A percentile compares a stretch with the other conserved stretches of the same genome.
Evolutionary conservation across 805 yeast genomes (phyloP).

Genomic region (Wilhelminamyces savonicus): DNA sequence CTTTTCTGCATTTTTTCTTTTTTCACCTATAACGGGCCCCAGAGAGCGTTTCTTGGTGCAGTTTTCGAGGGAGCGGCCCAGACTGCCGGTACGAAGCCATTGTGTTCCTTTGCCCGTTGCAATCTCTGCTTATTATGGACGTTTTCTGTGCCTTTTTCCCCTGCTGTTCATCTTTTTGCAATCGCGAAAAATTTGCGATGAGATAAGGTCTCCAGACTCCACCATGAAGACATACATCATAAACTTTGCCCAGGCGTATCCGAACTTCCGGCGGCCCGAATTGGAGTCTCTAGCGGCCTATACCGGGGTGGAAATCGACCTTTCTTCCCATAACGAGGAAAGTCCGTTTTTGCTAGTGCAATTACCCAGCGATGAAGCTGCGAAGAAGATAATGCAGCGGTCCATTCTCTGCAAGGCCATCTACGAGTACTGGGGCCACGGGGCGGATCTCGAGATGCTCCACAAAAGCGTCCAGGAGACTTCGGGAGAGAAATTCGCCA

Average conservation of each 20-base stretch:
- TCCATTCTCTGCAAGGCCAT: slow-evolving; percentile 69
- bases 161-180: too few species aligned
- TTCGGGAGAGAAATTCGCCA: slow-evolving; percentile 26
- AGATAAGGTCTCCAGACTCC: too few species aligned
- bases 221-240: slow-evolving; percentile 58
- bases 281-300: slow-evolving; percentile 76
- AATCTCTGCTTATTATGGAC: too few species aligned
- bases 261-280: slow-evolving; percentile 75
- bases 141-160: too few species aligned
- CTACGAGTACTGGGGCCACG: slow-evolving; percentile 83
- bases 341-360: slow-evolving; percentile 69
- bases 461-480: slow-evolving; percentile 43
- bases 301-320: slow-evolving; percentile 49
- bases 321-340: slow-evolving; percentile 48
- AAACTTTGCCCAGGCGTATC: slow-evolving; percentile 81
- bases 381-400: slow-evolving; percentile 55
- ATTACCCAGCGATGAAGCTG: slow-evolving; percentile 61
- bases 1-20: too few species aligned
- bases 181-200: too few species aligned
- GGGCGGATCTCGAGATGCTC: slow-evolving; percentile 45
- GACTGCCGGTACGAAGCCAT: too few species aligned
- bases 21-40: too few species aligned
- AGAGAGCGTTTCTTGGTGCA: too few species aligned
- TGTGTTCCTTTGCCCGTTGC: too few species aligned
- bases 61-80: too few species aligned